Evolutionary conservation across 2,329 filamentous ascomycete genomes (phyloP).

Genomic region (Apiospora saccharicola): DNA sequence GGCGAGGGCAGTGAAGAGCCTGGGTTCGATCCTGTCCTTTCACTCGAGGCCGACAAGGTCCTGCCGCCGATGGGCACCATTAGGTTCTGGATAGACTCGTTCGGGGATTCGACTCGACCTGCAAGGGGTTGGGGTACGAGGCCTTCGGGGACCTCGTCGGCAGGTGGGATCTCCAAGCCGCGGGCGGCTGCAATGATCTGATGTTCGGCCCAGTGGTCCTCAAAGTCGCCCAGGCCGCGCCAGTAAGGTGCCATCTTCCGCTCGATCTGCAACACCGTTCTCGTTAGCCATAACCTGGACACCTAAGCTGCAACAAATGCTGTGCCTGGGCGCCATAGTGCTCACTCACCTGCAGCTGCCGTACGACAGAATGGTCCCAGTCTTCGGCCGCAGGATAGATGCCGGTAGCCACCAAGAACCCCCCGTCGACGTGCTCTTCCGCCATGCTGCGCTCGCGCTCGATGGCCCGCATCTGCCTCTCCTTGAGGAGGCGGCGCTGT

Average conservation of each 20-base stretch:
- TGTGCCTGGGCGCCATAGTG: background rate
- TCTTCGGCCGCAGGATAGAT: slow-evolving; percentile 93
- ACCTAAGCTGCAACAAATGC: background rate
- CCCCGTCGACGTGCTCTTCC: slow-evolving; percentile 93
- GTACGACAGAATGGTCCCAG: slow-evolving; percentile 86
- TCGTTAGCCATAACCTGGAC: background rate
- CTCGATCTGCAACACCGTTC: slow-evolving; percentile 72
- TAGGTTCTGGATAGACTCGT: slow-evolving; percentile 69
- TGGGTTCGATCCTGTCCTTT: slow-evolving; percentile 67
- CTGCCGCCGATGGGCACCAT: slow-evolving; percentile 81
- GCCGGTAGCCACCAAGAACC: slow-evolving; percentile 91
- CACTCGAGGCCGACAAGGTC: slow-evolving; percentile 81
- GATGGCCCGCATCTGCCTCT: slow-evolving; percentile 76
- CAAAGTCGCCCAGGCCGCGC: slow-evolving; percentile 90
- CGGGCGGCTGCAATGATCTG: slow-evolving; percentile 92
- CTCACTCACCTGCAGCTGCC: slow-evolving; percentile 81
- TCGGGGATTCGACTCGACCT: slow-evolving; percentile 54
- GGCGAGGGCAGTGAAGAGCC: slow-evolving; percentile 68
- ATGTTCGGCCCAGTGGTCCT: slow-evolving; percentile 88
- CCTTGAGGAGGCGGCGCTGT: slow-evolving; percentile 82
- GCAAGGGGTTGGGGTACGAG: slow-evolving; percentile 57
- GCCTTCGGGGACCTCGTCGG: slow-evolving; percentile 80
- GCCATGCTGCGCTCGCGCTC: slow-evolving; percentile 90
- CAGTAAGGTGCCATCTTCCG: slow-evolving; percentile 93
- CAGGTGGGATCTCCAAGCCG: slow-evolving; percentile 81